Percentiles rank a stretch among this genome's conserved stretches.
Conservation (phyloP, 768 basidiomycete genomes). For the Lentinula edodes region DNA sequence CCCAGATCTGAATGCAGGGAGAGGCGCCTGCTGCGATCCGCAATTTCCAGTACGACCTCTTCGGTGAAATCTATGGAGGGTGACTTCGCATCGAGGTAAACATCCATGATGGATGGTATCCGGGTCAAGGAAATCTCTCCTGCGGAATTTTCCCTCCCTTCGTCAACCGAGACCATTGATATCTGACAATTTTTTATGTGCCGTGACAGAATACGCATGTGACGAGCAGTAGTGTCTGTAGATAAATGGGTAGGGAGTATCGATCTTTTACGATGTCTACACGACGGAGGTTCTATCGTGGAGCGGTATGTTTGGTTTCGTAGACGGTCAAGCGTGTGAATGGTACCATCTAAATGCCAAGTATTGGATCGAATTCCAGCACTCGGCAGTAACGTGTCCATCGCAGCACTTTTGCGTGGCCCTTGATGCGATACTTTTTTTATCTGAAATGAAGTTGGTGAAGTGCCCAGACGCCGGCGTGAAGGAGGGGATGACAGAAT, state of each 20-base stretch:
- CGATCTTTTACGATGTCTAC: background rate
- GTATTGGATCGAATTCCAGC: background rate
- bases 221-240: background rate
- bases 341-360: background rate
- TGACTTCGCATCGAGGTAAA: constrained; percentile 37
- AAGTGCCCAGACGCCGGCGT: background rate
- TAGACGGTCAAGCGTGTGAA: background rate
- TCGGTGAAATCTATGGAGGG: constrained; percentile 21
- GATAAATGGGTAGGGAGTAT: background rate
- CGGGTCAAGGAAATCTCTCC: constrained; percentile 8
- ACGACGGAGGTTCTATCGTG: background rate
- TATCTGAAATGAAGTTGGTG: background rate
- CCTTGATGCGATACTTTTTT: background rate
- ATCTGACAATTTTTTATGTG: background rate
- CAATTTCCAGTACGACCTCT: constrained; percentile 23
- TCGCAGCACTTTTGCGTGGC: background rate
- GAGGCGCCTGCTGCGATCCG: constrained; percentile 14
- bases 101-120: constrained; percentile 39
- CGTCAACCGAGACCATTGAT: background rate
- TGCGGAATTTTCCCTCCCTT: background rate
- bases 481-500: background rate
- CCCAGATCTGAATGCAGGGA: background rate
- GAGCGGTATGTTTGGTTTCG: background rate
- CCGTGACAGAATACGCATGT: background rate
- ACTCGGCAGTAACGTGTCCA: background rate